Base-by-base conservation (phyloP, 306 rosid genomes). In the Cucurbita ficifolia region DNA sequence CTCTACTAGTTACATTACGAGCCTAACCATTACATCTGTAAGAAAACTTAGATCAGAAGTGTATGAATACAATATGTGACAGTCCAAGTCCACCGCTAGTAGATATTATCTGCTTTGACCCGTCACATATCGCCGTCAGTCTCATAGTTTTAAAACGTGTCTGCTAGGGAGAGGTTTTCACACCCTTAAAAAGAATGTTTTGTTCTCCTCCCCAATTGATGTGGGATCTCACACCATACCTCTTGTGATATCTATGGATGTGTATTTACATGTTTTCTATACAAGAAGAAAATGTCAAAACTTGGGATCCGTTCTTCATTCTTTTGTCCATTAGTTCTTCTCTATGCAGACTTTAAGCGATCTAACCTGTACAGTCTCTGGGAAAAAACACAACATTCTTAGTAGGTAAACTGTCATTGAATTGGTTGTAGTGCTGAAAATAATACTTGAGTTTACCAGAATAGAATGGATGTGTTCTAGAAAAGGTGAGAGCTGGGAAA, bases 311-410 rank as follows among this genome's bases (percentile, higher is more conserved):
- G n/a, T 16, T 29, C 58, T 35, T 53, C 76, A 18, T 43, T 65
- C 76, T 18, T 21, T 65, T 43, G 38, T 19, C 53, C 52, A 10
- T 42, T 42, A 17, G 7, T 19, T 78, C 24, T 22, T 14, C 72
- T 81, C 86, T 78, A 91, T 24, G 75, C 54, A 76, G 96, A 79
- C 80, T 87, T 91, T 75, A 91, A 76, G 80, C 63, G 83, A 36
- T 91, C 91, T 87, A 91, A 81, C 79, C 80, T 64, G 76, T 86
- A 87, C 68, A 78, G 51, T 78, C 76, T 91, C 97, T 88, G 88
- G 77, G 81, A 68, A 65, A 55, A 13, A 17, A 29, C 17, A 60
- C 0, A 59, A 21, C 55, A 38, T 18, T 22, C 21, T 48, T 14
- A 22, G 18, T 48, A 21, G 58, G 50, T 40, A 14, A 39, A 58